These are phyloP conservation scores for Hortaea werneckii DNA, from an alignment of 2,329 filamentous ascomycete species.

Conservation along the genomic window DNA sequence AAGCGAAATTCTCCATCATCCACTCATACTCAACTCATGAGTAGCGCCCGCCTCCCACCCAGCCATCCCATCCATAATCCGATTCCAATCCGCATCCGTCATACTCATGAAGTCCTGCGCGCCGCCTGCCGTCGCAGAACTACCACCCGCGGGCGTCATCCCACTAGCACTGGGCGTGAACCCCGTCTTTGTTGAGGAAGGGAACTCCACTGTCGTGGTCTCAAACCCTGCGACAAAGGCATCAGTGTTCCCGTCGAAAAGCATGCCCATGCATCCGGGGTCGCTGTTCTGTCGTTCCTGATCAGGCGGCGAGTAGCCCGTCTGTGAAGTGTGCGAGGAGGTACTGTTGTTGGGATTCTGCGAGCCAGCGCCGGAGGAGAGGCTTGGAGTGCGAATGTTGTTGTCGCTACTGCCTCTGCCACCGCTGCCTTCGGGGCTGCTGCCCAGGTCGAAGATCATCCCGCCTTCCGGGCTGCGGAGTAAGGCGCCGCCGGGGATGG, in stretches of 20 bases:
- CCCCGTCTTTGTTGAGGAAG: constrained; percentile 3
- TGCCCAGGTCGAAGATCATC: constrained; percentile 19
- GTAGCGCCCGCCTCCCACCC: constrained; percentile 1
- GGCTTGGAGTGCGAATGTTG: constrained; percentile 13
- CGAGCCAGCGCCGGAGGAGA: constrained; percentile 14
- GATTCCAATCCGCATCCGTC: constrained; percentile 23
- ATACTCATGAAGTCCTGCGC: constrained; percentile 12
- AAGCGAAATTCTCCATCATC: no score
- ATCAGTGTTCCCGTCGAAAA: not conserved
- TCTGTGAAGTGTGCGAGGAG: constrained; percentile 19
- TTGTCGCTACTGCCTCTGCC: constrained; percentile 14
- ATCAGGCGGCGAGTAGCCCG: constrained; percentile 16
- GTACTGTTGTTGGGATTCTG: constrained; percentile 7
- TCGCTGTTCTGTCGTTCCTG: no score
- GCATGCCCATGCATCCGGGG: no score
- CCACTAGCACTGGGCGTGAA: constrained; percentile 11
- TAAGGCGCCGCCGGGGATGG: not conserved
- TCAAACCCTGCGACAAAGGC: constrained; percentile 13
- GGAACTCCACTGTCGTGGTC: constrained; percentile 1
- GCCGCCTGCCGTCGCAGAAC: no score
- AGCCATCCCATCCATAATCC: constrained; percentile 17
- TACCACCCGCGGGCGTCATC: constrained; percentile 8
- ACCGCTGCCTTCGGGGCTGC: constrained; percentile 19
- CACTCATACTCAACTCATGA: no score
- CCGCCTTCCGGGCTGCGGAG: constrained; percentile 12